Conservation (phyloP, 805 yeast species). For the Candida chilensis region DNA sequence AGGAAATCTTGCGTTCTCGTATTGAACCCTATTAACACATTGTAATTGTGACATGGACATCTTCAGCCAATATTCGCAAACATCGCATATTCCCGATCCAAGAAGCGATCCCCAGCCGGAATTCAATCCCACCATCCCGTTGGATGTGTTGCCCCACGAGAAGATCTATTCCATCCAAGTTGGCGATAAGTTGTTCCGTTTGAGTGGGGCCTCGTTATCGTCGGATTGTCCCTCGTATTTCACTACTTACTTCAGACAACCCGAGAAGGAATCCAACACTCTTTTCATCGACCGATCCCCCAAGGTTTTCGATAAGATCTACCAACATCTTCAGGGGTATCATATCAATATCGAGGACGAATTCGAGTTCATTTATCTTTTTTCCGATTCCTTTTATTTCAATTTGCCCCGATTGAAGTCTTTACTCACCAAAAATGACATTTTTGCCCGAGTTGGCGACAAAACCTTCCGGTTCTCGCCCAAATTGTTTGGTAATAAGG, state of each 20-base stretch:
- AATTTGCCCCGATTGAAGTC: conserved; percentile 47
- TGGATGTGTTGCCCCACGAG: conserved; percentile 54
- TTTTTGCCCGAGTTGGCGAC: conserved; percentile 52
- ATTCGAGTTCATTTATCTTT: conserved; percentile 49
- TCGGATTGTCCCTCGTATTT: conserved; percentile 87
- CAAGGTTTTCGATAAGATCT: conserved; percentile 54
- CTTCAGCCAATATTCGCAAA: no score
- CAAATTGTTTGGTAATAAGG: conserved; percentile 42
- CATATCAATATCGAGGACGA: conserved; percentile 51
- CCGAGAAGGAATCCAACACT: conserved; percentile 24
- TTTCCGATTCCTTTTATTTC: conserved; percentile 67
- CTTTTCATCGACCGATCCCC: conserved; percentile 73
- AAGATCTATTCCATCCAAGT: conserved; percentile 63
- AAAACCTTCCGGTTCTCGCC: conserved; percentile 50
- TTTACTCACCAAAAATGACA: conserved; percentile 41
- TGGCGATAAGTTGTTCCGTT: conserved; percentile 51
- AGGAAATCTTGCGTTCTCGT: no score
- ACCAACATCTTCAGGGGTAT: conserved; percentile 76
- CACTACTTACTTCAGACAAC: conserved; percentile 52
- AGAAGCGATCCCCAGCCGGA: conserved; percentile 7
- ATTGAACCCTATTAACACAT: no score
- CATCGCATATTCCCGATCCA: neutral
- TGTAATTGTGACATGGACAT: no score
- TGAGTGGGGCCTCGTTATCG: conserved; percentile 78
- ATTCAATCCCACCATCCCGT: conserved; percentile 34